Evolutionary conservation across 2,329 filamentous ascomycete genomes (phyloP).

Genomic region (Clarireedia monteithiana): DNA sequence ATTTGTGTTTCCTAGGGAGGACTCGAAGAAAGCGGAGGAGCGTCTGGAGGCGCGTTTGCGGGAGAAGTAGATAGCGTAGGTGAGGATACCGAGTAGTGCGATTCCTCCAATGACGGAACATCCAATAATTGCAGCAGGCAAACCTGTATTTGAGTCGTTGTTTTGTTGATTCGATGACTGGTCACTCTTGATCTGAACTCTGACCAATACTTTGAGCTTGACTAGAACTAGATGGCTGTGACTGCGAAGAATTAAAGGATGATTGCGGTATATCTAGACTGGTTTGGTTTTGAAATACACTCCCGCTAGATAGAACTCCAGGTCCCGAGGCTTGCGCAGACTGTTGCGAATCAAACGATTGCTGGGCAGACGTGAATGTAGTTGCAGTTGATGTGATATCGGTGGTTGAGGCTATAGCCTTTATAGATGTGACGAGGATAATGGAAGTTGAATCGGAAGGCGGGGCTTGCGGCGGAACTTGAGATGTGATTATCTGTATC

Average conservation of each 20-base stretch:
- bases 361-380: not conserved
- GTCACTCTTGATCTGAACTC: not conserved
- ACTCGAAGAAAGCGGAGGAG: not conserved
- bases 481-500: not conserved
- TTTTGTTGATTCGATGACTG: not conserved
- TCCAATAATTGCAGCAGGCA: not conserved
- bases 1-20: not conserved
- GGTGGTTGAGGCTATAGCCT: not conserved
- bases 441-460: not conserved
- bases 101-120: not conserved
- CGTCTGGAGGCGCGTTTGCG: not conserved
- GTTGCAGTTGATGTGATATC: not conserved
- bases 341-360: not conserved
- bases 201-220: not conserved
- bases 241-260: not conserved
- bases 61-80: not conserved
- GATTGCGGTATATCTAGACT: not conserved
- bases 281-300: not conserved
- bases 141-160: not conserved
- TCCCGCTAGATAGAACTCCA: not conserved
- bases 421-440: not conserved
- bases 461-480: not conserved
- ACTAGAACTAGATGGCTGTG: not conserved
- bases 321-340: not conserved
- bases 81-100: not conserved